A percentile compares a stretch with the other conserved stretches of the same genome.
Evolutionary conservation across 169 alveolate species (phyloP).

Genomic region (Amoebophrya sp.): DNA sequence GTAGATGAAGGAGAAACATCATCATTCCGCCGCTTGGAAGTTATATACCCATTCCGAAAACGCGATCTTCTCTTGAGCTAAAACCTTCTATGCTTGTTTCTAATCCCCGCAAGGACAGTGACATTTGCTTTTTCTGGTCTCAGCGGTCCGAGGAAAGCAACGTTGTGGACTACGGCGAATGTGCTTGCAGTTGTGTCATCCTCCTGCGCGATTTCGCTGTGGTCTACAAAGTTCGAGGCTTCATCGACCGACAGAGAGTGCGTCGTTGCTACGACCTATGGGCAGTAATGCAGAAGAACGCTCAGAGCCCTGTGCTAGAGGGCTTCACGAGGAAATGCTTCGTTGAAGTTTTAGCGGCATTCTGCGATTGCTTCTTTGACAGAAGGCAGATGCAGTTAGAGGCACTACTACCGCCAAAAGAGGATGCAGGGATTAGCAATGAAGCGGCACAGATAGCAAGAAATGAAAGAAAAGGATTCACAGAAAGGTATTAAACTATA

Average conservation of each 20-base stretch:
- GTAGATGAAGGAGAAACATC: too few species aligned
- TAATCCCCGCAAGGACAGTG: too few species aligned
- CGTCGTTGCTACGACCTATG: not conserved
- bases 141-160: not conserved
- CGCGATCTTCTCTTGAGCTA: too few species aligned
- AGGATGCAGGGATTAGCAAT: not conserved
- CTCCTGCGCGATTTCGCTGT: not conserved
- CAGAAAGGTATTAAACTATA: not conserved
- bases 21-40: too few species aligned
- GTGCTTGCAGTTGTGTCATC: too few species aligned
- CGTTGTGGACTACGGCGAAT: conserved; percentile 6
- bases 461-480: not conserved
- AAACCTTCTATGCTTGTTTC: too few species aligned
- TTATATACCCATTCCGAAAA: too few species aligned
- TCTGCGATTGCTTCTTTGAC: not conserved
- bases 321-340: conserved; percentile 9
- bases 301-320: not conserved
- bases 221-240: conserved; percentile 12
- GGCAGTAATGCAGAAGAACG: not conserved
- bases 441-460: not conserved
- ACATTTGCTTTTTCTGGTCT: not conserved
- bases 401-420: not conserved
- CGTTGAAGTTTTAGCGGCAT: not conserved
- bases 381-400: not conserved
- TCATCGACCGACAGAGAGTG: not conserved